A percentile compares a stretch with the other conserved stretches of the same genome.
phyloP scores from a whole-genome alignment of 495 filamentous ascomycete genomes.

The Clavariopsis aquatica region DNA sequence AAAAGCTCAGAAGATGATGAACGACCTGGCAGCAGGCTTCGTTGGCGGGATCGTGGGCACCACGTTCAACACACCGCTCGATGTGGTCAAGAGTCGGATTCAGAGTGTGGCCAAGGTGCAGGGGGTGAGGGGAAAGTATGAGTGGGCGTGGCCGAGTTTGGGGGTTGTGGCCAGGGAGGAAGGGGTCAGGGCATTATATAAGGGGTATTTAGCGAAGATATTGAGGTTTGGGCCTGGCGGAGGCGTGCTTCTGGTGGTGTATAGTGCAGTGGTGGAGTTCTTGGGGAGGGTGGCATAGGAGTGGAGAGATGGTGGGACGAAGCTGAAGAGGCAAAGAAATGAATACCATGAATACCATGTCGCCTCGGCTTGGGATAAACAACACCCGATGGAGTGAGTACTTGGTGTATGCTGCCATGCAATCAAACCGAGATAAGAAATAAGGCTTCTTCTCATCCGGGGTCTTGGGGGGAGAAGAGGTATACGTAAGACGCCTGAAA shows the following conservation, averaged over 20 bases:
- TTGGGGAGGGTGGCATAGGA: background rate
- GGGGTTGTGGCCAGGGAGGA: constrained; percentile 28
- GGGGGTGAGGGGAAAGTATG: constrained; percentile 26
- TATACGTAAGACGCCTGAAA: too few relatives aligned
- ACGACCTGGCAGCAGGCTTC: constrained; percentile 31
- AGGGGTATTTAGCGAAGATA: constrained; percentile 34
- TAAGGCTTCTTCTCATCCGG: too few relatives aligned
- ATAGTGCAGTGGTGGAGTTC: constrained; percentile 23
- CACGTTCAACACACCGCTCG: constrained; percentile 33
- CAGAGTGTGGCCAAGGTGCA: constrained; percentile 30
- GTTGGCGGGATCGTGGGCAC: constrained; percentile 32
- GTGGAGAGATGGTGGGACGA: background rate
- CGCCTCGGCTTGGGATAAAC: too few relatives aligned
- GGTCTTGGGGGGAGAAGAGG: too few relatives aligned
- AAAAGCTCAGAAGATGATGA: constrained; percentile 28
- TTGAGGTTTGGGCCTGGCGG: constrained; percentile 33
- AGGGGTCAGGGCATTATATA: constrained; percentile 31
- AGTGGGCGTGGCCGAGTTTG: constrained; percentile 35
- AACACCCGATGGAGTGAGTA: too few relatives aligned
- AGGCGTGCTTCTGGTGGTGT: constrained; percentile 29
- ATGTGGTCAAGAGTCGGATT: constrained; percentile 35
- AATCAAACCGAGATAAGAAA: too few relatives aligned
- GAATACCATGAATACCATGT: too few relatives aligned
- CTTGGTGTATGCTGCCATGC: too few relatives aligned
- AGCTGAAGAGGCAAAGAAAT: background rate